Percentiles rank a stretch among this genome's conserved stretches.
Evolutionary conservation across 208 protist species (phyloP).

Genomic region (Leishmania lainsoni): DNA sequence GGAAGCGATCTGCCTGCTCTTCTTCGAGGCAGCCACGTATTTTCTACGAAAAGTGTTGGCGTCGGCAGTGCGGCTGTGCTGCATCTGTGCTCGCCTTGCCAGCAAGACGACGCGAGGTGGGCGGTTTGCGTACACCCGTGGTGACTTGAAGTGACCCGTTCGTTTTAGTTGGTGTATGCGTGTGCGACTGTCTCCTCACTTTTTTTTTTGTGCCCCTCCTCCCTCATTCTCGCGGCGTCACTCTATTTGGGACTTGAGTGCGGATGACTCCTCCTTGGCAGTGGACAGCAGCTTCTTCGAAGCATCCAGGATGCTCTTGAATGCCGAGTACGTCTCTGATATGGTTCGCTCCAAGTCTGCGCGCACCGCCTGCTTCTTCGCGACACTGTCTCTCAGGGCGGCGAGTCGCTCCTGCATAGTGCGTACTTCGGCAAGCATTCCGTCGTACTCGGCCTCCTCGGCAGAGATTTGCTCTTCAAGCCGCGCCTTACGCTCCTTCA

Average conservation of each 20-base stretch:
- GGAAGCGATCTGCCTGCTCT: not conserved
- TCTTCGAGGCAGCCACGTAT: not conserved
- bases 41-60: not conserved
- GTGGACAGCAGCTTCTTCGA: conserved; percentile 78
- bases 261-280: conserved; percentile 69
- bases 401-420: conserved; percentile 49
- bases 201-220: not conserved
- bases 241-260: conserved; percentile 22
- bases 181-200: not conserved
- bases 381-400: conserved; percentile 58
- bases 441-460: conserved; percentile 71
- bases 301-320: conserved; percentile 87
- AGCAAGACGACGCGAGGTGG: not conserved
- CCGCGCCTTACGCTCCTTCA: conserved; percentile 75
- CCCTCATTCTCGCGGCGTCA: not conserved
- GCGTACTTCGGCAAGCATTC: conserved; percentile 56
- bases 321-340: conserved; percentile 78
- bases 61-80: not conserved
- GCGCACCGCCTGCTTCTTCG: conserved; percentile 52
- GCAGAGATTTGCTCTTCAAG: conserved; percentile 73
- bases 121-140: not conserved
- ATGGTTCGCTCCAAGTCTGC: conserved; percentile 81
- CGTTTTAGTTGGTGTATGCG: not conserved
- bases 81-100: not conserved
- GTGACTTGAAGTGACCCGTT: not conserved